Percentiles rank a stretch among this genome's conserved stretches.
phyloP scores from a whole-genome alignment of 2,329 filamentous ascomycete genomes.

The Rhinocladiella similis region DNA sequence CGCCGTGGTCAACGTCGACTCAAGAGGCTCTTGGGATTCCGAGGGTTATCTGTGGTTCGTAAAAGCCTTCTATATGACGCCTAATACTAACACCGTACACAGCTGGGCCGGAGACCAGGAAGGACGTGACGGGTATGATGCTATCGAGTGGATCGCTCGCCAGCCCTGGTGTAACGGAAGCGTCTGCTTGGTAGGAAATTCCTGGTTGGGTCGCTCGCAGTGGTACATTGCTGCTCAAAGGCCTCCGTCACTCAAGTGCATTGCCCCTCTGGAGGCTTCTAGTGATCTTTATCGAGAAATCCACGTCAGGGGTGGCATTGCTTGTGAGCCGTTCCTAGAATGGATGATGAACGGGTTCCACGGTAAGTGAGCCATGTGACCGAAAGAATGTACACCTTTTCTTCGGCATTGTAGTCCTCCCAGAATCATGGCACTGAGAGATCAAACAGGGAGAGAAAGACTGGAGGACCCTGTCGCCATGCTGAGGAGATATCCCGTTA shows the following conservation, averaged over 20 bases:
- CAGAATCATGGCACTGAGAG: too few species aligned
- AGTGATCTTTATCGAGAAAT: constrained; percentile 35
- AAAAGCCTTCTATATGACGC: constrained; percentile 29
- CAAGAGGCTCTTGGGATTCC: constrained; percentile 31
- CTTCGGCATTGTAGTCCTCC: too few species aligned
- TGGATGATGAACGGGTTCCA: constrained; percentile 3
- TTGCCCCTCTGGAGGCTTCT: constrained; percentile 51
- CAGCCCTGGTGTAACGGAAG: constrained; percentile 48
- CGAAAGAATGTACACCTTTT: background rate
- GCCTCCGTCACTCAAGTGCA: constrained; percentile 44
- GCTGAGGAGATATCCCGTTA: constrained; percentile 32
- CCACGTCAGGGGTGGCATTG: constrained; percentile 39
- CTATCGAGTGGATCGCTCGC: constrained; percentile 43
- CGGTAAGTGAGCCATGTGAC: constrained; percentile 1
- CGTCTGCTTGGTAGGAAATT: constrained; percentile 48
- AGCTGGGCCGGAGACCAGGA: constrained; percentile 28
- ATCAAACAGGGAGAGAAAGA: constrained; percentile 3
- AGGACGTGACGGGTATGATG: constrained; percentile 44
- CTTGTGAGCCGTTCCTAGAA: constrained; percentile 10
- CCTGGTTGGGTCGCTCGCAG: constrained; percentile 44
- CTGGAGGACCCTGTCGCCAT: constrained; percentile 14
- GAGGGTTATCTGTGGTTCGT: constrained; percentile 38
- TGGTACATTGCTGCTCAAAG: constrained; percentile 44
- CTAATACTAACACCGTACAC: constrained; percentile 29
- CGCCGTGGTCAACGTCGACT: constrained; percentile 34